These are phyloP conservation scores for Neonothopanus nambi DNA, from an alignment of 1,284 basidiomycete genomes.

Conservation along the genomic window DNA sequence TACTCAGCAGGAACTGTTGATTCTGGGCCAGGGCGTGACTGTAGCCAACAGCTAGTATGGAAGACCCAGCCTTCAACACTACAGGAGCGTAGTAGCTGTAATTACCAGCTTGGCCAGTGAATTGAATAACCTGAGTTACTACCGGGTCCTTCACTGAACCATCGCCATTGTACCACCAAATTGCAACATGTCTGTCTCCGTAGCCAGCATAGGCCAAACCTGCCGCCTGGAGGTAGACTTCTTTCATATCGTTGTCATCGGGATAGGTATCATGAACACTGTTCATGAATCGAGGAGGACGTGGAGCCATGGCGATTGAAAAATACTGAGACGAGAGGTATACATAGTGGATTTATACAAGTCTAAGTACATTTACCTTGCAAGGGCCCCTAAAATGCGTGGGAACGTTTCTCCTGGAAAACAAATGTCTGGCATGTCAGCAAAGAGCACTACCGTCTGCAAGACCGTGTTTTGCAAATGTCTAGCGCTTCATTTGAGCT, in stretches of 20 bases:
- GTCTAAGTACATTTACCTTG: too few relatives aligned
- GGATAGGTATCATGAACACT: neutral
- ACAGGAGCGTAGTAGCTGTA: neutral
- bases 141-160: neutral
- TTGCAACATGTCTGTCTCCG: neutral
- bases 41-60: too few relatives aligned
- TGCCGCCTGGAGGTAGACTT: neutral
- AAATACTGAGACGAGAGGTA: too few relatives aligned
- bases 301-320: too few relatives aligned
- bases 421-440: too few relatives aligned
- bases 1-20: neutral
- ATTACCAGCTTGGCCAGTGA: neutral
- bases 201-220: neutral
- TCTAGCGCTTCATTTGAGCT: too few relatives aligned
- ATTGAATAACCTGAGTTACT: slow-evolving; percentile 1
- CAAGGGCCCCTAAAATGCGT: too few relatives aligned
- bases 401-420: too few relatives aligned
- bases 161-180: neutral
- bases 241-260: neutral
- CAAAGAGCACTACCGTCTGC: too few relatives aligned
- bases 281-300: neutral
- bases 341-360: too few relatives aligned
- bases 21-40: too few relatives aligned
- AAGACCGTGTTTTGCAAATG: too few relatives aligned
- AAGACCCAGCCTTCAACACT: neutral